Percentiles rank a stretch among this genome's conserved stretches.
These are phyloP conservation scores for Coleophoma crateriformis DNA, from an alignment of 2,329 filamentous ascomycete species.

Conservation along the genomic window DNA sequence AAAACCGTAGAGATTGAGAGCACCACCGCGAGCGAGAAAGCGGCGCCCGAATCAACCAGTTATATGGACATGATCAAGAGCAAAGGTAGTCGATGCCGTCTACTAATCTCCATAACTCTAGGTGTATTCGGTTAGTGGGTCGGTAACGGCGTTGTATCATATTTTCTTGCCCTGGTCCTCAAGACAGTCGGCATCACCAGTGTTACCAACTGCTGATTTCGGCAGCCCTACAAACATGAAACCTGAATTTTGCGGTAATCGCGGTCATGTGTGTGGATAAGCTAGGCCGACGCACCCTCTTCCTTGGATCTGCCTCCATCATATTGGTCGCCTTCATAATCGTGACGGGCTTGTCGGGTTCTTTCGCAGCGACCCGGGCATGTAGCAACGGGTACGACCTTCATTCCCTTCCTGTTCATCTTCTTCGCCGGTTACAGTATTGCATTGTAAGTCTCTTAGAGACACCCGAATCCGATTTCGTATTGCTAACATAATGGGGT, in stretches of 20 bases:
- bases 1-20: constrained; percentile 23
- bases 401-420: constrained; percentile 36
- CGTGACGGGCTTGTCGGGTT: constrained; percentile 33
- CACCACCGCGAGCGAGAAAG: constrained; percentile 28
- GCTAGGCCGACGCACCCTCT: constrained; percentile 33
- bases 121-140: constrained; percentile 4
- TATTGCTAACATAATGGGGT: background rate
- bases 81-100: constrained; percentile 3
- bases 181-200: constrained; percentile 11
- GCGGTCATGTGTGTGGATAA: background rate
- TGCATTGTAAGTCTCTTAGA: constrained; percentile 17
- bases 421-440: constrained; percentile 35
- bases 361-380: constrained; percentile 14
- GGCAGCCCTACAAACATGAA: background rate
- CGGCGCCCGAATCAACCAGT: constrained; percentile 27
- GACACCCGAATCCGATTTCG: background rate
- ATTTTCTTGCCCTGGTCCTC: constrained; percentile 29
- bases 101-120: constrained; percentile 1
- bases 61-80: constrained; percentile 1
- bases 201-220: background rate
- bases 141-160: constrained; percentile 20
- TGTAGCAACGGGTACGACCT: constrained; percentile 27
- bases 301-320: constrained; percentile 32
- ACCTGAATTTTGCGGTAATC: background rate
- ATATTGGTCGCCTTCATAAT: constrained; percentile 38